Evolutionary conservation across 2,329 filamentous ascomycete genomes (phyloP).

Genomic region (Colletotrichum abscissum): DNA sequence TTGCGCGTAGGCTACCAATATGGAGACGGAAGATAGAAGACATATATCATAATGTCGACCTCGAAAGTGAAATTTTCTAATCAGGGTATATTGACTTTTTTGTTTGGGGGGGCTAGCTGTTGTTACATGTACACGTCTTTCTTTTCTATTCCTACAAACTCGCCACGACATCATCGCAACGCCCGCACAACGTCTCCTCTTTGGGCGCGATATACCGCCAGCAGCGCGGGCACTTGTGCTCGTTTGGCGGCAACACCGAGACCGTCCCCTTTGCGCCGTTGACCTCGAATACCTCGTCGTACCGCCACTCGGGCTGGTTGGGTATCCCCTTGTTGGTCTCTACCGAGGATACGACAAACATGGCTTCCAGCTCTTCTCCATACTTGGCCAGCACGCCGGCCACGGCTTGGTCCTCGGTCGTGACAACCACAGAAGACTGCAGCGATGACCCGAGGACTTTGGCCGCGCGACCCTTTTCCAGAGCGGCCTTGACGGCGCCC

Average conservation of each 20-base stretch:
- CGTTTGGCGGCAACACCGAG: constrained; percentile 59
- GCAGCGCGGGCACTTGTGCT: constrained; percentile 84
- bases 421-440: constrained; percentile 76
- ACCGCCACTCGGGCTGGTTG: constrained; percentile 51
- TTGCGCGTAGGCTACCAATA: too few species aligned
- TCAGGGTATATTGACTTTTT: constrained; percentile 8
- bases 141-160: constrained; percentile 12
- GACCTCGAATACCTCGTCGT: constrained; percentile 55
- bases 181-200: constrained; percentile 74
- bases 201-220: constrained; percentile 85
- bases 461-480: constrained; percentile 77
- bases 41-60: too few species aligned
- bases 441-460: constrained; percentile 85
- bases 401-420: constrained; percentile 51
- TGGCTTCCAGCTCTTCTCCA: constrained; percentile 65
- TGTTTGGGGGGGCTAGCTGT: not conserved
- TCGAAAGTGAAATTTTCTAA: not conserved
- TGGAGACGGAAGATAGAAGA: too few species aligned
- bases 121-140: constrained; percentile 8
- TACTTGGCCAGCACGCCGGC: constrained; percentile 52
- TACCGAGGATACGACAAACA: constrained; percentile 78
- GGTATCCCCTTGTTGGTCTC: constrained; percentile 53
- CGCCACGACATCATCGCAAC: constrained; percentile 76
- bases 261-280: constrained; percentile 50
- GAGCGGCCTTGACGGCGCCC: constrained; percentile 76